These are phyloP conservation scores for Leucogyrophana mollusca DNA, from an alignment of 768 basidiomycete species.

Conservation along the genomic window DNA sequence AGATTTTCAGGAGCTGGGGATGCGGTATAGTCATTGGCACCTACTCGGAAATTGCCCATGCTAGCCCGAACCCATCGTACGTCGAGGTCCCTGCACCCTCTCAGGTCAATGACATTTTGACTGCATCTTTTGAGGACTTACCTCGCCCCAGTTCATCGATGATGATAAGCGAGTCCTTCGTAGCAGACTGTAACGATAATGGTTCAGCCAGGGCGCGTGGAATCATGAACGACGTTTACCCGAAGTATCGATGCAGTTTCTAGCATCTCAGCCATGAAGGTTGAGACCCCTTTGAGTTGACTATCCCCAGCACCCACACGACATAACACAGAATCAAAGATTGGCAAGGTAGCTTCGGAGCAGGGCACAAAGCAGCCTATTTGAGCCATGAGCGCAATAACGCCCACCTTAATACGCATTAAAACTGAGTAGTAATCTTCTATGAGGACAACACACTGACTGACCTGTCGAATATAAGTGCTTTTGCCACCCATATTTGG, in stretches of 20 bases:
- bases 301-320: constrained; percentile 97
- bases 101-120: constrained; percentile 3
- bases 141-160: constrained; percentile 97
- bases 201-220: neutral
- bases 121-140: constrained; percentile 22
- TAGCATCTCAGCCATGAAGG: constrained; percentile 99
- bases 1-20: neutral
- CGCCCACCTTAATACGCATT: constrained; percentile 64
- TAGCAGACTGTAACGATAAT: constrained; percentile 63
- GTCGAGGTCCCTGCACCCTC: constrained; percentile 80
- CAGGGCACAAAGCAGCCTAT: constrained; percentile 96
- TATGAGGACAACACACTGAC: neutral
- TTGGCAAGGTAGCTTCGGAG: constrained; percentile 77
- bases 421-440: neutral
- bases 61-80: constrained; percentile 95
- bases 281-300: constrained; percentile 96
- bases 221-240: constrained; percentile 37
- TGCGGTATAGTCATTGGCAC: constrained; percentile 15
- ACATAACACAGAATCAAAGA: constrained; percentile 95
- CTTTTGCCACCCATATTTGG: constrained; percentile 99
- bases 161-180: constrained; percentile 90
- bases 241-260: constrained; percentile 95
- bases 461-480: constrained; percentile 90
- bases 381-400: constrained; percentile 96
- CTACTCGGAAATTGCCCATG: constrained; percentile 98